phyloP scores from a whole-genome alignment of 2,329 filamentous ascomycete species.

The Purpureocillium takamizusanense region DNA sequence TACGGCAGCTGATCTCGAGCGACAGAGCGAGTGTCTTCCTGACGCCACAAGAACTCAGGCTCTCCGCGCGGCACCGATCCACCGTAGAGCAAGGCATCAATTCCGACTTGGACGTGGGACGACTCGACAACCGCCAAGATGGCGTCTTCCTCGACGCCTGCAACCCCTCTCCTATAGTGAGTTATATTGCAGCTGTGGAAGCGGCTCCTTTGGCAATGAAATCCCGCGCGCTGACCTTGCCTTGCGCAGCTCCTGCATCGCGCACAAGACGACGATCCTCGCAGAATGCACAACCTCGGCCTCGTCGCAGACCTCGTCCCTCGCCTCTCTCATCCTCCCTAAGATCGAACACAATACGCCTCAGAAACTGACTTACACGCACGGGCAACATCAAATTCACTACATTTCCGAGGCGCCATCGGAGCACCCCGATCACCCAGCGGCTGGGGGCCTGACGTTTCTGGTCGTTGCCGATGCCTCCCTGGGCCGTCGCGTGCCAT shows the following conservation, averaged over 20 bases:
- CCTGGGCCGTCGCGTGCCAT: conserved; percentile 80
- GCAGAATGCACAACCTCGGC: conserved; percentile 85
- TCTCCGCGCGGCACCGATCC: too few relatives aligned
- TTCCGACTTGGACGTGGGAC: too few relatives aligned
- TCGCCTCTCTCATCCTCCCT: conserved; percentile 89
- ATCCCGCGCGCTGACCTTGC: too few relatives aligned
- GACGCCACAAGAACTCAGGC: too few relatives aligned
- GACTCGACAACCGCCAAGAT: background rate
- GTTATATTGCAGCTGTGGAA: background rate
- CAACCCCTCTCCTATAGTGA: background rate
- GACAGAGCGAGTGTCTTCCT: too few relatives aligned
- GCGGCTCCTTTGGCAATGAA: too few relatives aligned
- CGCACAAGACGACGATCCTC: conserved; percentile 87
- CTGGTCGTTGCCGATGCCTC: conserved; percentile 77
- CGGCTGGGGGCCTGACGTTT: conserved; percentile 79
- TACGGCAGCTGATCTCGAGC: too few relatives aligned
- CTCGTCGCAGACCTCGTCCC: conserved; percentile 71
- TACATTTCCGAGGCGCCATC: conserved; percentile 82
- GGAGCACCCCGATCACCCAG: conserved; percentile 45
- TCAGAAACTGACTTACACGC: conserved; percentile 90
- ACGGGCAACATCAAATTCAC: conserved; percentile 88
- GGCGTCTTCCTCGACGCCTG: background rate
- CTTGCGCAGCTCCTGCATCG: conserved; percentile 71
- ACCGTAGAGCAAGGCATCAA: too few relatives aligned
- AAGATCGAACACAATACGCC: conserved; percentile 76